Percentiles rank a stretch among this genome's conserved stretches.
phyloP scores from a whole-genome alignment of 345 rosid species.

The Crucihimalaya himalaica region DNA sequence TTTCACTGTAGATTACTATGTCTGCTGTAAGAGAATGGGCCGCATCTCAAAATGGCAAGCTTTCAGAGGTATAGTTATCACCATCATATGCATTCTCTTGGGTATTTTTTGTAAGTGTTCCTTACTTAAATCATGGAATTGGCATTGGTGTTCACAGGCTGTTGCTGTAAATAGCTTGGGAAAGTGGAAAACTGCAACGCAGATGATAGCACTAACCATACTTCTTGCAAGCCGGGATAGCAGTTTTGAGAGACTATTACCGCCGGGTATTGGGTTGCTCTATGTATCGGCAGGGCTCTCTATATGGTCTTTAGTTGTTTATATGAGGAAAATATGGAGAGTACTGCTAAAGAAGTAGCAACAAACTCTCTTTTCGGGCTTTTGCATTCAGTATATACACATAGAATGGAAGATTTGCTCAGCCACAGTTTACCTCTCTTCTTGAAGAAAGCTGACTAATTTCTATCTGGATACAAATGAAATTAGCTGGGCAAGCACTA shows the following conservation, averaged over 20 bases:
- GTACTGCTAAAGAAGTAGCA: conserved; percentile 58
- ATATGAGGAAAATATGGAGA: conserved; percentile 80
- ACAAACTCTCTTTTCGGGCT: conserved; percentile 27
- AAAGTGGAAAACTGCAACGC: conserved; percentile 98
- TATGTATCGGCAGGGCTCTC: conserved; percentile 94
- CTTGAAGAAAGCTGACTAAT: conserved; percentile 35
- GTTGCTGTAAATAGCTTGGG: conserved; percentile 97
- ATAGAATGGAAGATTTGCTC: conserved; percentile 38
- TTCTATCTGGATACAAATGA: conserved; percentile 22
- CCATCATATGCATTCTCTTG: background rate
- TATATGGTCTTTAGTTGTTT: conserved; percentile 83
- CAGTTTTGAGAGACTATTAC: conserved; percentile 66
- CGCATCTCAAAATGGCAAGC: conserved; percentile 84
- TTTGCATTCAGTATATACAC: conserved; percentile 38
- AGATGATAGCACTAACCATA: conserved; percentile 90
- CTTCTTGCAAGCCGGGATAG: conserved; percentile 83
- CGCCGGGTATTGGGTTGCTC: conserved; percentile 76
- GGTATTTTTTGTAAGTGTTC: background rate
- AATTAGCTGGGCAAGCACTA: conserved; percentile 34
- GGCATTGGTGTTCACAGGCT: conserved; percentile 56
- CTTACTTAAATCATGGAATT: background rate
- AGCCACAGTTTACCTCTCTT: conserved; percentile 24
- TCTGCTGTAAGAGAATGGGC: conserved; percentile 99
- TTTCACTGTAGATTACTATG: conserved; percentile 82
- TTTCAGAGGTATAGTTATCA: conserved; percentile 64